Conservation (phyloP, 139 green algal species). For the Chlorella sp. region DNA sequence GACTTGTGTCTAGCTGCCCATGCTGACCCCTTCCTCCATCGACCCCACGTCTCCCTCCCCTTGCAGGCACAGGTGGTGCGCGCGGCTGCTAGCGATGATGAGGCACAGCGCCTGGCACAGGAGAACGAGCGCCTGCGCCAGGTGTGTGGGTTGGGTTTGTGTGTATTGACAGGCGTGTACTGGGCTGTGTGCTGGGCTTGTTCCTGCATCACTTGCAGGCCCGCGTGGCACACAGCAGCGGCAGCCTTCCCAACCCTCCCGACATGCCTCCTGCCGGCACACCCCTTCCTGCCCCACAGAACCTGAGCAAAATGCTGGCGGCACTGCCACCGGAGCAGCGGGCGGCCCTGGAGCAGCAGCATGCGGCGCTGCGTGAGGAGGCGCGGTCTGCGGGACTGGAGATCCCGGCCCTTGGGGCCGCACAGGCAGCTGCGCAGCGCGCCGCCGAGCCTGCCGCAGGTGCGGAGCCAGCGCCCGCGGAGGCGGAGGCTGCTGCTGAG, state of each 20-base stretch:
- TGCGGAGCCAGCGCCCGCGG: background rate
- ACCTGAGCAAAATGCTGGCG: conserved; percentile 2
- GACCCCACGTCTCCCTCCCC: no score
- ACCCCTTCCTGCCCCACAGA: background rate
- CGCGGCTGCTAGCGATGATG: background rate
- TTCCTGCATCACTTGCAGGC: no score
- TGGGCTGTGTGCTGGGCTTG: no score
- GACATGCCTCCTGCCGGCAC: background rate
- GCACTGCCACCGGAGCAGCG: background rate
- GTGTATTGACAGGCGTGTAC: no score
- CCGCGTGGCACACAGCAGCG: no score
- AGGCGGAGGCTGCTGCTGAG: background rate
- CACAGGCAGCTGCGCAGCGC: no score
- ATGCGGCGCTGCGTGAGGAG: background rate
- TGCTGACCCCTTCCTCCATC: no score
- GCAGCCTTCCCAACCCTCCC: no score
- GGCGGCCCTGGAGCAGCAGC: conserved; percentile 15
- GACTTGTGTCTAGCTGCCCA: no score
- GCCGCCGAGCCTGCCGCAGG: conserved; percentile 2
- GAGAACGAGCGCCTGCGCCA: conserved; percentile 27
- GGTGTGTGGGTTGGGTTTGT: no score
- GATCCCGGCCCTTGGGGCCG: background rate
- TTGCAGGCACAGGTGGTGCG: background rate
- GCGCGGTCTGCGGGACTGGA: background rate
- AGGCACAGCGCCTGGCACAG: background rate